These are phyloP conservation scores for Talaromyces thailandensis DNA, from an alignment of 495 filamentous ascomycete species.

Conservation along the genomic window DNA sequence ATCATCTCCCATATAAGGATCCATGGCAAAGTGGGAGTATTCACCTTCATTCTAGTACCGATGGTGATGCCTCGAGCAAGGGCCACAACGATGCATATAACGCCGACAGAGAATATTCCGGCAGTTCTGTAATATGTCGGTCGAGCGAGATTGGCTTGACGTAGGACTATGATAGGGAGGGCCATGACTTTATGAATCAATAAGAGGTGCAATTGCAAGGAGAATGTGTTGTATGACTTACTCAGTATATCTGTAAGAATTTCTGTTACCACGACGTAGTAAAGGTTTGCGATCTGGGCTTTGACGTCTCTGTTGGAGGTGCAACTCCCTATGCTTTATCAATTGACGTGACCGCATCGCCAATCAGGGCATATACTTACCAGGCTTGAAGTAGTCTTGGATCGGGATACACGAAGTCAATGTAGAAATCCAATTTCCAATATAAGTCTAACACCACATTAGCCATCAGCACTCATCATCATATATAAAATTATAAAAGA, in stretches of 20 bases:
- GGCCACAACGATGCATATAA: conserved; percentile 42
- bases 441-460: conserved; percentile 12
- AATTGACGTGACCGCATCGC: neutral
- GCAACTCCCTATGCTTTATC: conserved; percentile 19
- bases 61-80: conserved; percentile 36
- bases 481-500: neutral
- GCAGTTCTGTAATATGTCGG: conserved; percentile 17
- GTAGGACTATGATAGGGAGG: neutral
- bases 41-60: conserved; percentile 9
- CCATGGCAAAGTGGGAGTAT: conserved; percentile 13
- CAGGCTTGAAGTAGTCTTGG: conserved; percentile 28
- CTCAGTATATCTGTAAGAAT: conserved; percentile 31
- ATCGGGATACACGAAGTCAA: conserved; percentile 26
- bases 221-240: neutral
- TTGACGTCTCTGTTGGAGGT: conserved; percentile 17
- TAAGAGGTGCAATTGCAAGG: neutral
- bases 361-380: conserved; percentile 6
- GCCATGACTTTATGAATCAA: conserved; percentile 1
- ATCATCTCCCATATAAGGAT: conserved; percentile 19
- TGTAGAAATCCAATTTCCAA: conserved; percentile 24
- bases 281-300: conserved; percentile 29
- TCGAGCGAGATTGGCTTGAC: neutral
- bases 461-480: neutral
- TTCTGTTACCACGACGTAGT: conserved; percentile 29
- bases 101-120: conserved; percentile 38